Evolutionary conservation across 2,329 filamentous ascomycete genomes (phyloP), one percentile per base, ranked within the genome.

Genomic region (Fonsecaea monophora): DNA sequence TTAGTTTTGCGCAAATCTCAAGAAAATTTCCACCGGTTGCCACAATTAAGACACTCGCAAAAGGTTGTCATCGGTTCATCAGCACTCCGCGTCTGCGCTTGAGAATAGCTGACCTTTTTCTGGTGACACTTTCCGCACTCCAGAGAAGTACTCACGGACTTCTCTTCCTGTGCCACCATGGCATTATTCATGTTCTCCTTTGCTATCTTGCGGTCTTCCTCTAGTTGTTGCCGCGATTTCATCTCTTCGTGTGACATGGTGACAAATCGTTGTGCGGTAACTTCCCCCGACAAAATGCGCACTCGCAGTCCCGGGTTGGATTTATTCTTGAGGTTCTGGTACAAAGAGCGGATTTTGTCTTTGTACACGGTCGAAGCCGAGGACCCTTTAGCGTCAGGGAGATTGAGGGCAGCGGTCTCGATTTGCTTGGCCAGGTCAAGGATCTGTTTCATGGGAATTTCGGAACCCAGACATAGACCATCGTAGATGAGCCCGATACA

Each of bases 171-270:
- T 65, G 94, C 92, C 10, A 96, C 94, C 89, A 98, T 96, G 1
- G 95, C 92, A 80, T 94, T 92, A 83, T 93, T 93, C 91, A 98
- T 94, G 80, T 99, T 99, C 81, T 97, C 92, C 80, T 91, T 88
- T 77, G 93, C 86, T 59, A 97, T 85, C 78, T 88, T 88, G 73
- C 86, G 82, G 73, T 97, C 93, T 75, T 90, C 87, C 74, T 87
- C 88, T 68, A 89, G 88, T 79, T 92, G 90, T 78, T 95, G 89
- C 58, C 89, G 90, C 56, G 91, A 95, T 82, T 96, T 96, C 77
- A 99, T 87, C 78, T 98, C 94, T 63, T 97, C 91, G 74, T 92
- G 89, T 8, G 88, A 87, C 95, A 99, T 97, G 74, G 83, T 82
- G 65, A 97, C 93, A 73, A 99, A 96, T 40, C 84, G 83, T 2